Conservation (phyloP, 2,329 filamentous ascomycete species). For the Calycina marina region DNA sequence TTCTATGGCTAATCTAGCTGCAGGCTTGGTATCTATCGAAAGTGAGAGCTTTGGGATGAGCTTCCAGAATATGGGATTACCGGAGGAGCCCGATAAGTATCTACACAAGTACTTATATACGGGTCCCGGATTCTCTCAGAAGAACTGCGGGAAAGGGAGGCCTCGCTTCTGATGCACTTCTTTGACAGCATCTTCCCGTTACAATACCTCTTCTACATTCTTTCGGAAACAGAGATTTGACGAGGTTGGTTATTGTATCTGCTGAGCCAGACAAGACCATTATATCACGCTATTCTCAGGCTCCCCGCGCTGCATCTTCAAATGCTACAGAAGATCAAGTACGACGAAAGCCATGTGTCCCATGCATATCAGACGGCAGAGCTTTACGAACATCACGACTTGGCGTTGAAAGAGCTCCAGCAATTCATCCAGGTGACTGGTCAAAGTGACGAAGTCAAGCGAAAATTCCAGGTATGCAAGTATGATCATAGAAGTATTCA, state of each 20-base stretch:
- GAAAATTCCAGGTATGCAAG: neutral
- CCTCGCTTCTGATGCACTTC: slow-evolving; percentile 37
- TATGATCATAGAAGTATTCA: neutral
- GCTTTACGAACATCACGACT: neutral
- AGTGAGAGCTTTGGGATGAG: no score
- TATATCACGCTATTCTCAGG: slow-evolving; percentile 40
- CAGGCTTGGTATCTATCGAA: no score
- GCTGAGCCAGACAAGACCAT: slow-evolving; percentile 38
- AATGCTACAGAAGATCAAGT: slow-evolving; percentile 24
- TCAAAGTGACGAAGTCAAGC: neutral
- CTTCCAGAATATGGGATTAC: no score
- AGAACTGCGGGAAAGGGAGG: slow-evolving; percentile 2
- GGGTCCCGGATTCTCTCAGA: no score
- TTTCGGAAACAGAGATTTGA: slow-evolving; percentile 37
- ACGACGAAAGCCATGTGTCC: neutral
- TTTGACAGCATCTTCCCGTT: slow-evolving; percentile 47
- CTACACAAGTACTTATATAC: no score
- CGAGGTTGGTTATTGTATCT: slow-evolving; percentile 46
- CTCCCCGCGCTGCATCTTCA: slow-evolving; percentile 41
- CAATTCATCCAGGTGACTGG: neutral
- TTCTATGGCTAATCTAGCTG: no score
- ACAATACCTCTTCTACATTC: slow-evolving; percentile 46
- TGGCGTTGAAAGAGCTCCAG: neutral
- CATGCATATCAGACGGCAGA: neutral
- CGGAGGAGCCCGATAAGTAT: no score